Percentiles rank a stretch among this genome's conserved stretches.
phyloP scores from a whole-genome alignment of 306 rosid species.

The Fragaria vesca region DNA sequence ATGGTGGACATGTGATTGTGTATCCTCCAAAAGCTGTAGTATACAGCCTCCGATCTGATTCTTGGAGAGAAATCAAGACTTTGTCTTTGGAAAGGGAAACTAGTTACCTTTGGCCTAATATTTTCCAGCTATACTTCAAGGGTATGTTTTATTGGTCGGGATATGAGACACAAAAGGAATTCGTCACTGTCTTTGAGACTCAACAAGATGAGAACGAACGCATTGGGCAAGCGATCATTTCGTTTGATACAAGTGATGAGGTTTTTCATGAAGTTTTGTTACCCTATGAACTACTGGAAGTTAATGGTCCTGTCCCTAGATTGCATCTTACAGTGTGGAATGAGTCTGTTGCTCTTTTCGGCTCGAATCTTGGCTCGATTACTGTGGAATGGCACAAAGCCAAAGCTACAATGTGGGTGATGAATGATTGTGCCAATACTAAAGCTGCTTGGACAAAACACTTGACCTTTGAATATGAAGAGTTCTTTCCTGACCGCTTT shows the following conservation, averaged over 20 bases:
- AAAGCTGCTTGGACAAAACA: conserved; percentile 1
- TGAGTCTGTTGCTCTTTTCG: not conserved
- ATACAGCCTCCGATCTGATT: not conserved
- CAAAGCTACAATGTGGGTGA: not conserved
- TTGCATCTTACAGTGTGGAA: conserved; percentile 1
- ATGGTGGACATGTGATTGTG: not conserved
- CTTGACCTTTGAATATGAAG: not conserved
- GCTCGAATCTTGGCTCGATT: not conserved
- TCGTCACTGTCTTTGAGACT: not conserved
- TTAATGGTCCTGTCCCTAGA: too few relatives aligned
- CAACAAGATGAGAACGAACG: not conserved
- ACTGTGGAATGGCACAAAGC: not conserved
- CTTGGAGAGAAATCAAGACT: conserved; percentile 10
- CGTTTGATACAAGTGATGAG: not conserved
- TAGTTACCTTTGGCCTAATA: not conserved
- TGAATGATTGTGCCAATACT: not conserved
- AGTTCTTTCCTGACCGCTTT: not conserved
- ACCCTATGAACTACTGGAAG: not conserved
- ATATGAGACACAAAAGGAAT: not conserved
- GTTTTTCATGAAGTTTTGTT: not conserved
- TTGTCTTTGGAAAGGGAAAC: not conserved
- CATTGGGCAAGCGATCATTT: not conserved
- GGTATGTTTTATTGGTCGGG: not conserved
- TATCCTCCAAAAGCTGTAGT: not conserved
- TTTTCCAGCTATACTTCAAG: not conserved